Base-by-base conservation (phyloP, 108 stramenopile species). In the Asterionellopsis glacialis region DNA sequence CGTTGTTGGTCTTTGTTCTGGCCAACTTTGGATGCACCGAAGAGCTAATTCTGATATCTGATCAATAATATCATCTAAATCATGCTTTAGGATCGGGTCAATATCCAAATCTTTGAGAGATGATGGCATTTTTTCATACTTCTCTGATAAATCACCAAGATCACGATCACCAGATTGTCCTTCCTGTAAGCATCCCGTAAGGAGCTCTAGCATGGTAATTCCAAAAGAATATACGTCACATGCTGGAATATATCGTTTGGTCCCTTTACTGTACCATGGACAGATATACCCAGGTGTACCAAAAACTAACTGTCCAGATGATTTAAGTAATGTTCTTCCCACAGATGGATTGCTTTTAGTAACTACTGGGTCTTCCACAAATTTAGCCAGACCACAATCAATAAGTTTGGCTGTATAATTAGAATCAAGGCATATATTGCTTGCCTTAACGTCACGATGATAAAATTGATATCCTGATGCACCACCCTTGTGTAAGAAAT, bases 401-500 rank as follows among this genome's bases (percentile, higher is more conserved):
- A 57, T 57, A 7, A 57, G 15, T 38, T 41, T 39, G 19, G 56
- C 56, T 22, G 56, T 57, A 22, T 18, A 57, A 41, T 57, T 16
- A 5, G 28, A n/a, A 13, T 19, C 39, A 4, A 57, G 39, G 16
- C 56, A 57, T 18, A 57, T 42, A 11, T 57, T 57, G 33, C 33
- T 38, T 16, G 23, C 18, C 14, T 57, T 57, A 1, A 57, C 16
- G 14, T 57, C 56, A 11, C 56, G 56, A 57, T 57, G 56, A 21
- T 25, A 53, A 16, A 57, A 15, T 16, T 39, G 4, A 11, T 21
- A 41, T 16, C 56, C 56, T 7, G 28, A 16, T 9, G 16, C 28
- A 38, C 40, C 41, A 41, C 56, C 56, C n/a, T 19, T 57, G 21
- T 57, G 56, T 10, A 57, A 57, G 39, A 57, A 57, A 38, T 57